Evolutionary conservation across 345 rosid species (phyloP), one percentile per base, ranked within the genome.

Genomic region (Crucihimalaya himalaica): DNA sequence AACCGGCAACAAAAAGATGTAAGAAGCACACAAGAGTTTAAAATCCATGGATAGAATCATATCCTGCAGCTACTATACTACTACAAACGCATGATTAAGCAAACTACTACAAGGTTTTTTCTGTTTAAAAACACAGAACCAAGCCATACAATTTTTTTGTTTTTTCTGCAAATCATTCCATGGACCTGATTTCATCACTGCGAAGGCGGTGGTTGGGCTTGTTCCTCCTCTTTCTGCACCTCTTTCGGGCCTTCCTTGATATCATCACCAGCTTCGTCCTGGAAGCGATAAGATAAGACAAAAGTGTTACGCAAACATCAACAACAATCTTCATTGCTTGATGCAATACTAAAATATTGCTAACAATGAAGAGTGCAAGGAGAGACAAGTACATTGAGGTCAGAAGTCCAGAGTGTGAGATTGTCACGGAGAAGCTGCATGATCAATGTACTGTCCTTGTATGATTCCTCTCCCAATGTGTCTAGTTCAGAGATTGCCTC

Each of bases 391-490:
- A 93, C 98, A 77, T 88, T 80, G 82, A 88, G 82, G 82, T 93
- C 97, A 61, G 98, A 91, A 72, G 97, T 93, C 98, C 98, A 93
- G n/a, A 93, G 92, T 11, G 98, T 93, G 79, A 93, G 84, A 74
- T 93, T 93, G 76, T 93, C 97, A 0, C 97, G 93, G 72, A 91
- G 96, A 74, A 93, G 94, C 83, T 93, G 98, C 98, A 93, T 93
- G 81, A 93, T 93, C 86, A 93, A 78, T 50, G 98, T 93, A 79
- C 97, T 93, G 78, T 93, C 98, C 90, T 89, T 91, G 96, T 93
- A 93, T 39, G 98, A 93, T 64, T 93, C 97, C 82, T 93, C 98
- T 9, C 98, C 97, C 83, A 93, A 70, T 18, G 98, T 88, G 74
- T 93, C 97, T 59, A 93, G 84, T 78, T 93, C 98, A 67, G 98